Conservation (phyloP, 306 rosid genomes). For the Gastrolobium villosum region DNA sequence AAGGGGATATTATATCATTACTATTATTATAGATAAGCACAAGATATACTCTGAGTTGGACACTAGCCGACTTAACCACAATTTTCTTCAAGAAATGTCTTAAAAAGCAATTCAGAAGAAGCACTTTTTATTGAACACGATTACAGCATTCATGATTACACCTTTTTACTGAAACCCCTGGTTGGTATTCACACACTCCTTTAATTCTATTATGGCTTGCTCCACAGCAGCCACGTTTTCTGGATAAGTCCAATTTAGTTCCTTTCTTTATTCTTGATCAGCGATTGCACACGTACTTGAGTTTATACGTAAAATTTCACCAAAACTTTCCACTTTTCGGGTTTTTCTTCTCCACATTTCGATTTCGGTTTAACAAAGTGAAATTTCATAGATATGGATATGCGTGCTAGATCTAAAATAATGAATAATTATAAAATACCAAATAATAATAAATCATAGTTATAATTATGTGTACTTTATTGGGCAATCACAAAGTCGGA, state of each 20-base stretch:
- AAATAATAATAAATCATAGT: too few species aligned
- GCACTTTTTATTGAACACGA: conserved; percentile 37
- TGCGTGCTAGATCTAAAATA: too few species aligned
- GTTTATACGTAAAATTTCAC: background rate
- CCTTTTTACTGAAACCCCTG: conserved; percentile 4
- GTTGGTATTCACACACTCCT: conserved; percentile 20
- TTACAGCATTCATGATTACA: background rate
- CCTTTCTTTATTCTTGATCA: conserved; percentile 30
- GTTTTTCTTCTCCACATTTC: background rate
- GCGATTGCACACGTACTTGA: conserved; percentile 10
- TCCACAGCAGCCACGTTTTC: conserved; percentile 20
- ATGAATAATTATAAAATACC: too few species aligned
- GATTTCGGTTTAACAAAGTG: conserved; percentile 2
- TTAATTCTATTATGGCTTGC: conserved; percentile 22
- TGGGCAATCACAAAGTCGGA: too few species aligned
- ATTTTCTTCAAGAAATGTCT: conserved; percentile 29
- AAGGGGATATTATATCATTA: background rate
- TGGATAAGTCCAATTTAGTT: conserved; percentile 38
- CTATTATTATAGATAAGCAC: conserved; percentile 36
- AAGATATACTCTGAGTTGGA: conserved; percentile 28
- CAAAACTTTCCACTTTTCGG: background rate
- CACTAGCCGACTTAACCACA: background rate
- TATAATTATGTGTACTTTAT: too few species aligned
- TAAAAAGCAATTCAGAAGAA: conserved; percentile 11
- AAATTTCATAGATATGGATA: background rate